A percentile compares a stretch with the other conserved stretches of the same genome.
Evolutionary conservation across 2,329 filamentous ascomycete species (phyloP).

Genomic region (Corniculantispora saksenae): DNA sequence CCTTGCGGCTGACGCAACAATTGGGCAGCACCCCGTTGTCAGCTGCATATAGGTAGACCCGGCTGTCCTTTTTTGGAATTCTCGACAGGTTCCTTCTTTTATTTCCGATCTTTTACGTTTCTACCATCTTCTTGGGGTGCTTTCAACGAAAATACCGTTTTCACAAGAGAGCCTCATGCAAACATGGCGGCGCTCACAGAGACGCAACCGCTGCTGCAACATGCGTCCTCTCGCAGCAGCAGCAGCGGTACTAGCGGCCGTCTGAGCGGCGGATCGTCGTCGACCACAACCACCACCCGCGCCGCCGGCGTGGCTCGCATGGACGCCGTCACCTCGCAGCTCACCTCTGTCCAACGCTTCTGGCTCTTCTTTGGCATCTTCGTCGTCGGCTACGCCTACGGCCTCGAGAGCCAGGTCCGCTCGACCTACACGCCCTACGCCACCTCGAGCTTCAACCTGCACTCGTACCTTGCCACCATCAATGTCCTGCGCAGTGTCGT

Average conservation of each 20-base stretch:
- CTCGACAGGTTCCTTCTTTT: not conserved
- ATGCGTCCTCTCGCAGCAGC: not conserved
- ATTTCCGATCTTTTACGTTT: not conserved
- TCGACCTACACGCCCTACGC: conserved; percentile 57
- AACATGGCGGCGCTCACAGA: conserved; percentile 5
- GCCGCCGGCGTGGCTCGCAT: conserved; percentile 53
- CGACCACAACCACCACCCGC: not conserved
- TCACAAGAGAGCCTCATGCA: not conserved
- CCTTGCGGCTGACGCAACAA: conserved; percentile 17
- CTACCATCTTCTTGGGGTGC: no score
- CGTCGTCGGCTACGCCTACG: conserved; percentile 61
- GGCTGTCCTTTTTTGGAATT: not conserved
- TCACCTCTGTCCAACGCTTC: conserved; percentile 48
- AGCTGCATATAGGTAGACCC: not conserved
- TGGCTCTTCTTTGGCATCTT: conserved; percentile 59
- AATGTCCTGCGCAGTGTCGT: conserved; percentile 60
- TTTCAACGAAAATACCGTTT: no score
- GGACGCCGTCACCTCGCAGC: conserved; percentile 48
- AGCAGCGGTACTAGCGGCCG: no score
- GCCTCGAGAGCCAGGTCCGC: conserved; percentile 55
- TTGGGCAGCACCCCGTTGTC: conserved; percentile 9
- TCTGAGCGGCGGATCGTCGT: no score
- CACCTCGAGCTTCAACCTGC: conserved; percentile 50
- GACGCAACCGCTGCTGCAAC: conserved; percentile 12
- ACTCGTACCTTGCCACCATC: conserved; percentile 60